phyloP scores from a whole-genome alignment of 768 basidiomycete species.

The Hericium alpestre region DNA sequence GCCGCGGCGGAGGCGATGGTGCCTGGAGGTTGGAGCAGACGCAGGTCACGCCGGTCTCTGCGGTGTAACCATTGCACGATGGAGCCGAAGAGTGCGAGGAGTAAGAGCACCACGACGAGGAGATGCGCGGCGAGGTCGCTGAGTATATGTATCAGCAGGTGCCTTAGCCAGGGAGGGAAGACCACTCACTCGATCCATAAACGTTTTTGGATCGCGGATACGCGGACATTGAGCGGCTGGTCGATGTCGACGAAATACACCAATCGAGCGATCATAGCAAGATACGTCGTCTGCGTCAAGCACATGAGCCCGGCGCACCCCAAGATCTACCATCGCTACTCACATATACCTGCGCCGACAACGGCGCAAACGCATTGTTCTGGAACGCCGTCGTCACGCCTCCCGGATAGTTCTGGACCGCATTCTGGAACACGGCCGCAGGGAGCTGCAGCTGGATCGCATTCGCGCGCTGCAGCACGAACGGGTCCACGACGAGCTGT shows the following conservation, averaged over 20 bases:
- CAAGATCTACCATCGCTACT: constrained; percentile 12
- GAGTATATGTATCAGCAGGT: background rate
- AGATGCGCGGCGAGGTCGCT: constrained; percentile 36
- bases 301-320: background rate
- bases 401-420: constrained; percentile 23
- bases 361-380: constrained; percentile 25
- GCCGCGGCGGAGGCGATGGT: constrained; percentile 49
- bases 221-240: constrained; percentile 28
- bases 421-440: constrained; percentile 40
- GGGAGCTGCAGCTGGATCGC: constrained; percentile 41
- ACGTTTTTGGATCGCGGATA: constrained; percentile 35
- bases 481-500: constrained; percentile 25
- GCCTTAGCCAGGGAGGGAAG: background rate
- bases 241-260: constrained; percentile 36
- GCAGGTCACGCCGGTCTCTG: constrained; percentile 31
- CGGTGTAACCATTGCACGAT: constrained; percentile 39
- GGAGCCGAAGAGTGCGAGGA: constrained; percentile 33
- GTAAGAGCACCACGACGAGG: constrained; percentile 29
- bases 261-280: constrained; percentile 37
- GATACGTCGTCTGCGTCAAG: constrained; percentile 29
- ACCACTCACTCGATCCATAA: constrained; percentile 38
- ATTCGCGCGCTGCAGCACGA: constrained; percentile 26
- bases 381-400: constrained; percentile 31
- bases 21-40: constrained; percentile 35
- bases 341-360: constrained; percentile 40